Base-by-base conservation (phyloP, 768 basidiomycete species). In the Lactarius pseudohatsudake region DNA sequence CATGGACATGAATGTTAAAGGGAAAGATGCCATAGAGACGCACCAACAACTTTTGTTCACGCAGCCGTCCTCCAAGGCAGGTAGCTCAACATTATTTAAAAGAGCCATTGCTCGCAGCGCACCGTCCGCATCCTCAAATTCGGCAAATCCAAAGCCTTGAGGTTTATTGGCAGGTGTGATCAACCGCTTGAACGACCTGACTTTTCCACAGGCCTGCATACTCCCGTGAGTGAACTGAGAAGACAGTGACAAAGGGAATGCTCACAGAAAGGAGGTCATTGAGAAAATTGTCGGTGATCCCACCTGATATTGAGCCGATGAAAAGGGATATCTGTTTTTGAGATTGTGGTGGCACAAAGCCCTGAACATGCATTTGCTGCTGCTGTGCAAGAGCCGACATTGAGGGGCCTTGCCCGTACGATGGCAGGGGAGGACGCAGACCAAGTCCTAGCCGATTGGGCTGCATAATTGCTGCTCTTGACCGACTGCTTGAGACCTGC, bases 111-210 rank as follows among this genome's bases (percentile, higher is more conserved):
- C 92, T 68, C 96, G 83, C 67, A 96, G 77, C 4, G 97, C 95
- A 67, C 90, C 87, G 75, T 96, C 92, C 16, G 96, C 93, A 62
- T 96, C 96, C 75, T 96, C 92, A 74, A 86, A 98, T 76, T 96
- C 92, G 58, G 94, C 96, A 77, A 98, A 99, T 11, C 96, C 97
- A 74, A 98, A 98, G 3, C 94, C 94, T 79, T 96, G 92, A 7
- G 96, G 91, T 76, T 96, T 93, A 73, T 96, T 93, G 20, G 91
- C 88, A 30, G 94, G 92, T 2, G 94, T 96, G 56, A 92, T 91
- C 28, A 96, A 86, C 18, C 96, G 89, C 72, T 96, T 98, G 79
- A 99, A 92, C 0, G 92, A 93, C 66, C 87, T 87, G 66, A 98
- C 81, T 4, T 88, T 86, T 16, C 97, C 97, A 72, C 94, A 98